Percentiles rank a stretch among this genome's conserved stretches.
phyloP scores from a whole-genome alignment of 2,329 filamentous ascomycete species.

The Thermothelomyces thermophilus region DNA sequence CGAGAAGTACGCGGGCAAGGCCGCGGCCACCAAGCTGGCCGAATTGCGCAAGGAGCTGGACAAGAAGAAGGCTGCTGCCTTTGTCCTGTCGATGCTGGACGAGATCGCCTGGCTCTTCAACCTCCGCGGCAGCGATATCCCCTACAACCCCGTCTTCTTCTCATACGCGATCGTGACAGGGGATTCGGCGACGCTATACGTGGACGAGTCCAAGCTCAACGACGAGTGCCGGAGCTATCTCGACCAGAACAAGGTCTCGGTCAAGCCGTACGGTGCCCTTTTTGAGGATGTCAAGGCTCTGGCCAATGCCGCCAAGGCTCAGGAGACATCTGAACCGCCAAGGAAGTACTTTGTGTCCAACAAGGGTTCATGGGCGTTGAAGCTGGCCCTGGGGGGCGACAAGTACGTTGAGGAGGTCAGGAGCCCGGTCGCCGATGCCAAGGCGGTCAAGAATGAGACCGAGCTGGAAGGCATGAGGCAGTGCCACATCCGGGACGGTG shows the following conservation, averaged over 20 bases:
- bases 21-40: constrained; percentile 72
- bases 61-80: constrained; percentile 80
- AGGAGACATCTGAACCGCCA: constrained; percentile 28
- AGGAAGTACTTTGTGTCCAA: constrained; percentile 81
- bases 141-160: constrained; percentile 98
- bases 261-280: constrained; percentile 78
- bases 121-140: constrained; percentile 86
- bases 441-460: constrained; percentile 86
- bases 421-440: constrained; percentile 83
- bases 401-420: constrained; percentile 77
- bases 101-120: constrained; percentile 99
- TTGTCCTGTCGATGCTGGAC: constrained; percentile 90
- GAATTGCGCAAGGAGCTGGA: constrained; percentile 86
- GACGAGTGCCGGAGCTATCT: constrained; percentile 65
- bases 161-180: constrained; percentile 87
- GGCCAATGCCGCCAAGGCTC: constrained; percentile 32
- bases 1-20: constrained; percentile 72
- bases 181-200: constrained; percentile 69
- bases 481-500: constrained; percentile 90
- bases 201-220: constrained; percentile 72
- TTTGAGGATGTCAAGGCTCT: constrained; percentile 70
- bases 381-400: constrained; percentile 77
- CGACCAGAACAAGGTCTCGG: constrained; percentile 57
- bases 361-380: constrained; percentile 88
- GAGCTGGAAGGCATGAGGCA: constrained; percentile 90